phyloP scores from a whole-genome alignment of 2,329 filamentous ascomycete species.

The Sporothrix variecibatus region DNA sequence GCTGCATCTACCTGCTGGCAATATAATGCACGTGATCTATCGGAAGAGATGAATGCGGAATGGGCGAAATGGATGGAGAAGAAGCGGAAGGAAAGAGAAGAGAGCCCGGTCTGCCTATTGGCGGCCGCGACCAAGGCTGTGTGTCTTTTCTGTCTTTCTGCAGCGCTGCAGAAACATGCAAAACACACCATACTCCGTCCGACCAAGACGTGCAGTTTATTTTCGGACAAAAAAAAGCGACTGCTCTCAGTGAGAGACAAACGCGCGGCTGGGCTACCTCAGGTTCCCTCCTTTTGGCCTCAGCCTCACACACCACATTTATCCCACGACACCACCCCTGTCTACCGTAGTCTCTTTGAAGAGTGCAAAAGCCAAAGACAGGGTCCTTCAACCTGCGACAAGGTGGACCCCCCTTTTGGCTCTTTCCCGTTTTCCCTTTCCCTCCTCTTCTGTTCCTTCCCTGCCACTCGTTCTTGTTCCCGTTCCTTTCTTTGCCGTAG shows the following conservation, averaged over 20 bases:
- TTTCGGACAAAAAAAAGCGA: background rate
- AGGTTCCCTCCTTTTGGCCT: background rate
- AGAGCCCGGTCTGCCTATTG: background rate
- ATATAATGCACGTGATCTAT: background rate
- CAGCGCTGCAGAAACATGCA: background rate
- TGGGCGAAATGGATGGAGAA: background rate
- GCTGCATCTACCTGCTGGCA: background rate
- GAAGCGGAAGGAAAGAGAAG: background rate
- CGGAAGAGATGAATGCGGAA: background rate
- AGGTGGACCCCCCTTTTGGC: background rate
- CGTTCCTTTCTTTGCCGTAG: background rate
- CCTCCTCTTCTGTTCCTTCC: background rate
- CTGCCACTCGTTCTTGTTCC: background rate
- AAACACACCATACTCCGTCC: background rate
- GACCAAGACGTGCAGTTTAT: background rate
- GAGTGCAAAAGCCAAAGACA: background rate
- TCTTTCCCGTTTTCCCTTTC: background rate
- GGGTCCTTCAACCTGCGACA: conserved; percentile 15
- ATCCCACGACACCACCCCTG: conserved; percentile 1
- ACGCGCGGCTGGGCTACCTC: conserved; percentile 12
- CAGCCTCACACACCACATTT: conserved; percentile 15
- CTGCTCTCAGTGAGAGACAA: background rate
- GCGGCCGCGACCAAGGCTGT: background rate
- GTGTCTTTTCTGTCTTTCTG: background rate
- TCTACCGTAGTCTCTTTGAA: background rate